phyloP scores from a whole-genome alignment of 768 basidiomycete genomes.

The Flagelloscypha sp. region DNA sequence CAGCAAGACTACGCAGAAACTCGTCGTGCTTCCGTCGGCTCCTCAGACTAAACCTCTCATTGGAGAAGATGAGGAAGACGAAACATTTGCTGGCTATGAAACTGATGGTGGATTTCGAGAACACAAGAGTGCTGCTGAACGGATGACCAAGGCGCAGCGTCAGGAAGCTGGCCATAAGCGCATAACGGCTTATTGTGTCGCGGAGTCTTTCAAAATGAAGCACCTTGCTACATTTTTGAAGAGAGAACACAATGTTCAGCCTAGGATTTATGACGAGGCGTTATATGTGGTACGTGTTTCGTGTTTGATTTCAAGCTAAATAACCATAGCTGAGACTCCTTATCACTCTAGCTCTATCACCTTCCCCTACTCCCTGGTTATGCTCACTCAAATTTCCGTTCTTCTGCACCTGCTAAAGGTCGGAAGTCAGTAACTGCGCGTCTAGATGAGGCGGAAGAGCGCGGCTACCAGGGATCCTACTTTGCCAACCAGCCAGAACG shows the following conservation, averaged over 20 bases:
- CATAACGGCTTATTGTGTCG: conserved; percentile 84
- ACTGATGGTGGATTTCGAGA: conserved; percentile 63
- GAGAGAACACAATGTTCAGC: conserved; percentile 85
- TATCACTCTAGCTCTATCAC: conserved; percentile 66
- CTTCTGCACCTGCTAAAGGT: conserved; percentile 54
- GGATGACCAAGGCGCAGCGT: conserved; percentile 82
- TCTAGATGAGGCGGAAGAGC: conserved; percentile 83
- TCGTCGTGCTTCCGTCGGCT: conserved; percentile 83
- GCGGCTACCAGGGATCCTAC: conserved; percentile 83
- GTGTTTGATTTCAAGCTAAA: conserved; percentile 1
- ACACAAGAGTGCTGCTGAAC: conserved; percentile 77
- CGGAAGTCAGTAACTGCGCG: conserved; percentile 54
- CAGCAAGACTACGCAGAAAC: conserved; percentile 86
- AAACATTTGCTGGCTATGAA: conserved; percentile 51
- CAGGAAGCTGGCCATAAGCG: conserved; percentile 73
- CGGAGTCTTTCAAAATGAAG: conserved; percentile 81
- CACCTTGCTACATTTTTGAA: conserved; percentile 78
- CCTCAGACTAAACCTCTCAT: conserved; percentile 75
- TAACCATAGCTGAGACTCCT: conserved; percentile 6
- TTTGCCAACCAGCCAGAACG: conserved; percentile 39
- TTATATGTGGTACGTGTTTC: conserved; percentile 70
- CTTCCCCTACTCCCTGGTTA: conserved; percentile 89
- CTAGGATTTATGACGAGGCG: conserved; percentile 87
- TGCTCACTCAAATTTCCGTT: conserved; percentile 77
- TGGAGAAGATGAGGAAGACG: conserved; percentile 37